Conservation (phyloP, 225 moss, liverwort and hornwort genomes). For the Antitrichia curtipendula region DNA sequence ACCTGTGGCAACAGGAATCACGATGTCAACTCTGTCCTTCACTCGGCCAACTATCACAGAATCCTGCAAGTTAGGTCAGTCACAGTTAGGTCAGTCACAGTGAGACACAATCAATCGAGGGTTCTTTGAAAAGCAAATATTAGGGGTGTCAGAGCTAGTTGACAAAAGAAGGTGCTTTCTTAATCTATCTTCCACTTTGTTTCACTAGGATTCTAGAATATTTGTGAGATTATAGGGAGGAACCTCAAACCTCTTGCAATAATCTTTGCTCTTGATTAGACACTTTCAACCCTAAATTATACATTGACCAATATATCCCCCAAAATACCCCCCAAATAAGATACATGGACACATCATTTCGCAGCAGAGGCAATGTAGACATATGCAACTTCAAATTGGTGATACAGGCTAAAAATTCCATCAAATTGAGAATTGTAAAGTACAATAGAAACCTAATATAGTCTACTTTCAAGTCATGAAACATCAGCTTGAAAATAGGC, state of each 20-base stretch:
- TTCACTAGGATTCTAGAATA: neutral
- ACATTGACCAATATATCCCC: neutral
- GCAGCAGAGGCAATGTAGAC: neutral
- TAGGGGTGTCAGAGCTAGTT: neutral
- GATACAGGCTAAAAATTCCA: neutral
- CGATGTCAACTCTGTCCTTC: constrained; percentile 49
- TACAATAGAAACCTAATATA: neutral
- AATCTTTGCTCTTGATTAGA: neutral
- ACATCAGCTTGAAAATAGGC: neutral
- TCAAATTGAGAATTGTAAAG: neutral
- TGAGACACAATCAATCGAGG: neutral
- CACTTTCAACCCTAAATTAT: neutral
- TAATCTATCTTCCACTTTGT: neutral
- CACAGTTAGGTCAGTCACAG: no score
- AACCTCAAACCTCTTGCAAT: neutral
- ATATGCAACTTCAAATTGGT: neutral
- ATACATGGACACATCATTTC: neutral
- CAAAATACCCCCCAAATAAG: neutral
- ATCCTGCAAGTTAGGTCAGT: constrained; percentile 21
- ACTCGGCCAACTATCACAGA: constrained; percentile 51
- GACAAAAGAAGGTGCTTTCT: neutral
- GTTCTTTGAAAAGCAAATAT: neutral
- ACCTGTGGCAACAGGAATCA: constrained; percentile 64
- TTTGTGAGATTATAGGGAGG: neutral
- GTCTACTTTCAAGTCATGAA: neutral